Conservation (phyloP, 2,329 filamentous ascomycete species). For the Colletotrichum melonis region DNA sequence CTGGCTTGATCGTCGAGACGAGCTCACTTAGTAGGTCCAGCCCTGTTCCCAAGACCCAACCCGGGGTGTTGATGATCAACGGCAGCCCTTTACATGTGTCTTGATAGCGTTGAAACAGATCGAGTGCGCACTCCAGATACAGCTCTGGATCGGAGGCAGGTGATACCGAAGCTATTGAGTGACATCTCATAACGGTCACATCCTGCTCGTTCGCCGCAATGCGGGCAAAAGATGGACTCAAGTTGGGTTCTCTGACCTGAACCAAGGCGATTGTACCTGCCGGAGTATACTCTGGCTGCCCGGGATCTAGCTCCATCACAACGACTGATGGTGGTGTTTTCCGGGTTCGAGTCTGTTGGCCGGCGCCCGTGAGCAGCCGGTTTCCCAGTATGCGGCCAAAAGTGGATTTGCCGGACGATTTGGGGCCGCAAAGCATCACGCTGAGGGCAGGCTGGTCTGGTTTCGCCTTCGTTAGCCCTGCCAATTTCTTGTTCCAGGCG, state of each 20-base stretch:
- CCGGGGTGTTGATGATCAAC: slow-evolving; percentile 79
- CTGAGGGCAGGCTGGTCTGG: slow-evolving; percentile 47
- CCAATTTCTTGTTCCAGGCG: slow-evolving; percentile 71
- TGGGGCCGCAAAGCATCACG: slow-evolving; percentile 75
- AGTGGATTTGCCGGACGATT: slow-evolving; percentile 81
- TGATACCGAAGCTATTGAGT: slow-evolving; percentile 73
- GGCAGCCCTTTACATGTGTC: slow-evolving; percentile 56
- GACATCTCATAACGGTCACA: slow-evolving; percentile 64
- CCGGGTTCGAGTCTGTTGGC: slow-evolving; percentile 39
- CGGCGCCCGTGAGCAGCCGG: slow-evolving; percentile 66
- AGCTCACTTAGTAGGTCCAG: slow-evolving; percentile 72
- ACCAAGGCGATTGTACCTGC: slow-evolving; percentile 78
- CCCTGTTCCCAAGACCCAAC: slow-evolving; percentile 79
- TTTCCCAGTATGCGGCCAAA: slow-evolving; percentile 77
- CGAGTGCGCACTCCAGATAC: slow-evolving; percentile 71
- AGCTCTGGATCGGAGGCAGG: slow-evolving; percentile 75
- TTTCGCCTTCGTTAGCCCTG: slow-evolving; percentile 53
- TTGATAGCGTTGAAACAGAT: slow-evolving; percentile 71
- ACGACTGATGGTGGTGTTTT: slow-evolving; percentile 51
- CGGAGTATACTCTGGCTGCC: slow-evolving; percentile 79
- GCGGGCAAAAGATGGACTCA: slow-evolving; percentile 77
- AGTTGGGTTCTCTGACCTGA: slow-evolving; percentile 68
- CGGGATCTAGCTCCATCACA: slow-evolving; percentile 79
- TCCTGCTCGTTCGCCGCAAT: slow-evolving; percentile 45
- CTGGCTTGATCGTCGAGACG: slow-evolving; percentile 63